Evolutionary conservation across 768 basidiomycete genomes (phyloP).

Genomic region (Russula brevipes): DNA sequence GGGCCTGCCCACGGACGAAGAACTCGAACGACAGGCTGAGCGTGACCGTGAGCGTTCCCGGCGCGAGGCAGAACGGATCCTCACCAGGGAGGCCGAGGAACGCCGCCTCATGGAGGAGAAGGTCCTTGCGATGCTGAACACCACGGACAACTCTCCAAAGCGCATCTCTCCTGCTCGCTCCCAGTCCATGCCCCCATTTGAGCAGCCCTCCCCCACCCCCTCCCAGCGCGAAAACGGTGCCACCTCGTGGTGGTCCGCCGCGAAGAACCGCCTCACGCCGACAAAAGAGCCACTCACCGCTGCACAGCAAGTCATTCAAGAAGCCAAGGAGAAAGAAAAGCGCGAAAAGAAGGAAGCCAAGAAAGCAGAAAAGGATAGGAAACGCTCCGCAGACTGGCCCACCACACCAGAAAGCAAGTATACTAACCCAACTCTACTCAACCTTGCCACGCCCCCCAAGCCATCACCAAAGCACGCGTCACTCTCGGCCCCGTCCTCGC

Average conservation of each 20-base stretch:
- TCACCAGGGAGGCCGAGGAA: constrained; percentile 66
- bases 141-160: constrained; percentile 31
- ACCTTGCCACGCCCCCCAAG: constrained; percentile 46
- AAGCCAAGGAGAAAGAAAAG: constrained; percentile 63
- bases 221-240: constrained; percentile 54
- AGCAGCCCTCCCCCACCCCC: constrained; percentile 49
- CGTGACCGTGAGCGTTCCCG: constrained; percentile 70
- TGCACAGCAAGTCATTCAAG: constrained; percentile 75
- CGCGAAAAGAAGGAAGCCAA: constrained; percentile 37
- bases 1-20: constrained; percentile 60
- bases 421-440: constrained; percentile 53
- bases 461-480: constrained; percentile 45
- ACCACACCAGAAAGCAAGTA: constrained; percentile 47
- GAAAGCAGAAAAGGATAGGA: constrained; percentile 42
- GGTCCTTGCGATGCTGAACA: constrained; percentile 68
- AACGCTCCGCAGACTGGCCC: constrained; percentile 45
- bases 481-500: constrained; percentile 54
- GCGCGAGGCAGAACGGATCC: constrained; percentile 71
- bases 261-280: constrained; percentile 72
- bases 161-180: constrained; percentile 60
- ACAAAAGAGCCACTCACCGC: constrained; percentile 78
- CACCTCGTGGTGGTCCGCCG: constrained; percentile 60
- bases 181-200: constrained; percentile 39
- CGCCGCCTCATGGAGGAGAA: constrained; percentile 65
- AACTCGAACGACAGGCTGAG: constrained; percentile 77